These are phyloP conservation scores for Nannochloropsis salina DNA, from an alignment of 108 stramenopile genomes.

Conservation along the genomic window DNA sequence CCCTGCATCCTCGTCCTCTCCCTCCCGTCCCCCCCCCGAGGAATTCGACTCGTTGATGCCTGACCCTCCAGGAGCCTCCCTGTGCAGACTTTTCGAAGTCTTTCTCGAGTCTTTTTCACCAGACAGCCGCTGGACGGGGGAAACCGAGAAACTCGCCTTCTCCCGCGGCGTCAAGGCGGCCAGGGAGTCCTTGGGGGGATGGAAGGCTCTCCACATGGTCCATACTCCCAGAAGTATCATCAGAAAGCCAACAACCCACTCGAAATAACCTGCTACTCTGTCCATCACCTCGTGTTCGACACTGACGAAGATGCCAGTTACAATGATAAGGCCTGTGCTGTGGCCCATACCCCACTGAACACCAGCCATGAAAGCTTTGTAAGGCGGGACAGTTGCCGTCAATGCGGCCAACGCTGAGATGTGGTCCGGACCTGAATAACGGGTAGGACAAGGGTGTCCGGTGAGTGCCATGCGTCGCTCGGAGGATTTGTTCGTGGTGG, in stretches of 20 bases:
- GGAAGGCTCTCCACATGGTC: constrained; percentile 23
- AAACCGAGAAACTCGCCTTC: not conserved
- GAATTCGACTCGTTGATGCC: no score
- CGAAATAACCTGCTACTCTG: constrained; percentile 29
- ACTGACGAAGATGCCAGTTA: constrained; percentile 26
- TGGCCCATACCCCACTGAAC: constrained; percentile 39
- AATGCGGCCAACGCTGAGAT: not conserved
- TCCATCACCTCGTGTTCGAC: constrained; percentile 30
- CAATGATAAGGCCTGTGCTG: constrained; percentile 32
- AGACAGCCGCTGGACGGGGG: not conserved
- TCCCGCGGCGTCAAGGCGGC: not conserved
- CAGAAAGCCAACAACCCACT: constrained; percentile 31
- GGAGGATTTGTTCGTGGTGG: not conserved
- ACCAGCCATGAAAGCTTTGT: constrained; percentile 30
- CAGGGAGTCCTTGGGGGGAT: not conserved
- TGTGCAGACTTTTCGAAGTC: no score
- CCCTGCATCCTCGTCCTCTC: not conserved
- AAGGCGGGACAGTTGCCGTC: constrained; percentile 22
- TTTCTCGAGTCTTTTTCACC: not conserved
- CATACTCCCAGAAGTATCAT: constrained; percentile 31
- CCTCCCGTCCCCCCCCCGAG: not conserved
- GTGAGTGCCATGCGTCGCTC: not conserved
- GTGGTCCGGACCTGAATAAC: not conserved
- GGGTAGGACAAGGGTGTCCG: not conserved
- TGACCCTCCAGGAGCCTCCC: no score